Evolutionary conservation across 139 green algal genomes (phyloP), one percentile per base, ranked within the genome.

Genomic region (Edaphochlamys debaryana): DNA sequence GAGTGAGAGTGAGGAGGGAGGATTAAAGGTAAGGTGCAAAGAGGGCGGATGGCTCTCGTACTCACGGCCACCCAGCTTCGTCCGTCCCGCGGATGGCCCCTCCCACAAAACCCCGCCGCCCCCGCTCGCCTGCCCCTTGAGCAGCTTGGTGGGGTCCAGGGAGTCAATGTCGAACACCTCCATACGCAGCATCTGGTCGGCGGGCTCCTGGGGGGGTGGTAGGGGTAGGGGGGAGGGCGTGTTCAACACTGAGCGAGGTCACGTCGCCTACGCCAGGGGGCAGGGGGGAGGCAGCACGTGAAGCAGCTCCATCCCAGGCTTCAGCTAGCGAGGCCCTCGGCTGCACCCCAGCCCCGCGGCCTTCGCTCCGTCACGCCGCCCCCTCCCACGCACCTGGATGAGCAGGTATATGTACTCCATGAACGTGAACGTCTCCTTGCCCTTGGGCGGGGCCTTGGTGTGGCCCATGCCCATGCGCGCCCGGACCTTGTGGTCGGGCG

Each of bases 141-240:
- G 56, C 60, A 84, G 72, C 67, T 87, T 73, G 37, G 23, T 38
- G 29, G 88, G 54, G 40, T 82, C 80, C 64, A 92, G 56, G 11
- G 52, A 42, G 67, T 90, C 88, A 40, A 82, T 70, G 73, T 92
- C 88, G 66, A 88, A 90, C 77, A 84, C 45, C 75, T 89, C 85
- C 38, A 88, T 17, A 2, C 70, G 71, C 85, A 92, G 38, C 50
- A 60, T 27, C 74, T 86, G 80, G 41, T 88, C 76, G 52, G 79
- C 78, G 30, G 75, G 85, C 54, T 86, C 78, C 85, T 83, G 85
- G 38, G 30, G 73, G 54, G 60, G 56, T n/a, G n/a, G n/a, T n/a
- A n/a, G n/a, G n/a, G n/a, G n/a, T 13, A 54, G n/a, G 56, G 19
- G 56, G 56, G 56, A n/a, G 23, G 56, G 20, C 22, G 20, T 19